These are phyloP conservation scores for Leptomonas seymouri DNA, from an alignment of 208 protist species.

Conservation along the genomic window DNA sequence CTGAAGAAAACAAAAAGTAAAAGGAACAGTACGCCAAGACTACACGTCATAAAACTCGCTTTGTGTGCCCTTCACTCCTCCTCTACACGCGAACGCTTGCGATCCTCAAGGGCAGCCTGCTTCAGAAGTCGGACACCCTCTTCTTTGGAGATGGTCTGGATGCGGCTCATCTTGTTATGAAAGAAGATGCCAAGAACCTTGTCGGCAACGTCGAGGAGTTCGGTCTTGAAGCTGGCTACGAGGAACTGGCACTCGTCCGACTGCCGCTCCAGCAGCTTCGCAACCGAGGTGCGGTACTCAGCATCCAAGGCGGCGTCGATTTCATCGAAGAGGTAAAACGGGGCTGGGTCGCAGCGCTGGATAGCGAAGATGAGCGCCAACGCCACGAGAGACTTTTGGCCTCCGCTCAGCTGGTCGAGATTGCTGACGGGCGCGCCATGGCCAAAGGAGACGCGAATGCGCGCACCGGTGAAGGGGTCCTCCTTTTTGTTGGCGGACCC, in stretches of 20 bases:
- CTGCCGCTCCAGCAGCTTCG: slow-evolving; percentile 94
- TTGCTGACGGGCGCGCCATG: slow-evolving; percentile 71
- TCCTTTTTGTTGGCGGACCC: slow-evolving; percentile 30
- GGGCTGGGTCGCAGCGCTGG: slow-evolving; percentile 98
- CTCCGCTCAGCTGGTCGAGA: slow-evolving; percentile 96
- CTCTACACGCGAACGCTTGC: slow-evolving; percentile 63
- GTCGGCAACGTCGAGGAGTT: slow-evolving; percentile 95
- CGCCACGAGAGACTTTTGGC: slow-evolving; percentile 99
- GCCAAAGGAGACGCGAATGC: slow-evolving; percentile 93
- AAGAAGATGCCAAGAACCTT: slow-evolving; percentile 96
- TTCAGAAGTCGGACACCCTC: slow-evolving; percentile 57
- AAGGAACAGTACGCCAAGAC: not conserved
- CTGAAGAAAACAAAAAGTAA: too few relatives aligned
- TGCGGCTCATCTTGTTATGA: slow-evolving; percentile 94
- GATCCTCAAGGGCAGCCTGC: slow-evolving; percentile 68
- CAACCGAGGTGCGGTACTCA: slow-evolving; percentile 92
- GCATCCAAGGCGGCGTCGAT: slow-evolving; percentile 98
- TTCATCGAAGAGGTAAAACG: slow-evolving; percentile 99
- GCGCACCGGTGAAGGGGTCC: slow-evolving; percentile 91
- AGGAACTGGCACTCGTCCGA: slow-evolving; percentile 97
- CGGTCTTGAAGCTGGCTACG: slow-evolving; percentile 97
- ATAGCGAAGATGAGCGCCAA: slow-evolving; percentile 99
- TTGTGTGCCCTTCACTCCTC: slow-evolving; percentile 2
- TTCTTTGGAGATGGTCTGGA: slow-evolving; percentile 84
- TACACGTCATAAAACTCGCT: not conserved